Base-by-base conservation (phyloP, 306 rosid species). In the Pterocarpus santalinus region DNA sequence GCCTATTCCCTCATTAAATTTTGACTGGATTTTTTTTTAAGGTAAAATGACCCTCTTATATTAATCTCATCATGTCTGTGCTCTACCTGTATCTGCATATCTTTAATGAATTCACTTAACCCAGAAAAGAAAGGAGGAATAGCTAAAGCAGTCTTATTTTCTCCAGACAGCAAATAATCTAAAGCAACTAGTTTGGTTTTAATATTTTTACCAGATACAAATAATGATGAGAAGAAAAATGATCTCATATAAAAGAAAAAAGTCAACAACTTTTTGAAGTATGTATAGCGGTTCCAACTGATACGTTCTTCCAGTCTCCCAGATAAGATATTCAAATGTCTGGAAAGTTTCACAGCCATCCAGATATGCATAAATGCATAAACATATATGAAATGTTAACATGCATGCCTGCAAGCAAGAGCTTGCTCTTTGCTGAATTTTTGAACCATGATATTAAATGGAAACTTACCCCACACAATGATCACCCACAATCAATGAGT, bases 401-500 rank as follows among this genome's bases (percentile, higher is more conserved):
- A 58, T 22, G 46, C n/a, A 49, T 57, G 36, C 14, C 32, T 51
- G 34, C 72, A 41, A 46, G 53, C 4, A 66, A 52, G 82, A 66
- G 9, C 9, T 72, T 33, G 41, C 33, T 17, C 38, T 46, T 52
- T 67, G 46, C 47, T 58, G 74, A 47, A 76, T 46, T 46, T 56
- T 72, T 34, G 13, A 43, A 58, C 43, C 47, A 11, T 28, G 43
- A 58, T 55, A 72, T 58, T 73, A 53, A 72, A 77, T 15, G 32
- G 75, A 85, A 81, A 78, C 91, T 94, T 88, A 94, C 98, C 98
- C 97, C 36, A 94, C 89, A 79, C 98, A 94, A 72, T 94, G 98
- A 86, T 94, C 98, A 76, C 98, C 98, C 0, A 90, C 97, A 81
- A 94, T 86, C 83, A 94, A 75, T 74, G 97, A 89, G 80, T 91